These are phyloP conservation scores for Rubroboletus satanas DNA, from an alignment of 768 basidiomycete species.

Conservation along the genomic window DNA sequence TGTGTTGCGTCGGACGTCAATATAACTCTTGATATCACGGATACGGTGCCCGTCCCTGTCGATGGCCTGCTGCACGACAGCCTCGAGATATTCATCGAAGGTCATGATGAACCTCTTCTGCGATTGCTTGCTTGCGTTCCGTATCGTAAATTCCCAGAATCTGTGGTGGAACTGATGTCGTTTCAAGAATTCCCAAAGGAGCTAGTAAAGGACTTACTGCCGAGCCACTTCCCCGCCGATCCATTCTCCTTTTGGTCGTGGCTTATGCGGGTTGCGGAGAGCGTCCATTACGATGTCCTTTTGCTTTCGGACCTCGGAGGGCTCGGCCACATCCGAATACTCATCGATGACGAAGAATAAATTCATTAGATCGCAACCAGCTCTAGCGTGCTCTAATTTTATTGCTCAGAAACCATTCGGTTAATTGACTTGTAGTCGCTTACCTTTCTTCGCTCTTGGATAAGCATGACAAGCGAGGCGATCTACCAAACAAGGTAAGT, in stretches of 20 bases:
- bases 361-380: constrained; percentile 49
- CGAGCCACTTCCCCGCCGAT: constrained; percentile 12
- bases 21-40: constrained; percentile 38
- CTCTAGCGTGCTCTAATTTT: constrained; percentile 22
- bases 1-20: constrained; percentile 40
- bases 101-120: constrained; percentile 4
- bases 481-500: background rate
- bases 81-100: background rate
- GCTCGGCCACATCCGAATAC: constrained; percentile 41
- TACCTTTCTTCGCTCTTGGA: constrained; percentile 13
- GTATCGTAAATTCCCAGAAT: constrained; percentile 12
- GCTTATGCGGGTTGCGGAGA: constrained; percentile 8
- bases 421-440: background rate
- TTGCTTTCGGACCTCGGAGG: constrained; percentile 25
- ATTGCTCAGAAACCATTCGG: background rate
- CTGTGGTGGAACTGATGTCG: background rate
- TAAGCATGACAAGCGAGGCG: constrained; percentile 10
- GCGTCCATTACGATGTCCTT: constrained; percentile 23
- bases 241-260: constrained; percentile 16
- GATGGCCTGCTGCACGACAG: constrained; percentile 1
- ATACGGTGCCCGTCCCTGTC: constrained; percentile 17
- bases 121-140: background rate
- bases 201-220: constrained; percentile 5
- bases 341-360: constrained; percentile 50
- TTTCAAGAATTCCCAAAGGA: background rate